Conservation (phyloP, 768 basidiomycete genomes). For the Pisolithus albus region DNA sequence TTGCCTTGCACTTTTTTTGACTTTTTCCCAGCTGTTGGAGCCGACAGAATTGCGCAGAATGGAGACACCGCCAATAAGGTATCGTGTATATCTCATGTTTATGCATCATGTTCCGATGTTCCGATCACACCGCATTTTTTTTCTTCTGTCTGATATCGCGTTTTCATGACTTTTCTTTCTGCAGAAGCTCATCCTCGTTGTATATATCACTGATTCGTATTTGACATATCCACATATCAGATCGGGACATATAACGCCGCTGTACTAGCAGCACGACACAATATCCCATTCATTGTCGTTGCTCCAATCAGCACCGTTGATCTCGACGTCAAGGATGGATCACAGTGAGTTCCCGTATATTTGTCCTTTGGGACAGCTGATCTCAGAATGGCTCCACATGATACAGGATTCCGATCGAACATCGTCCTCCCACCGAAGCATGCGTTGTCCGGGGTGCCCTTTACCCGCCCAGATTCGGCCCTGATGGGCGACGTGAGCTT, state of each 20-base stretch:
- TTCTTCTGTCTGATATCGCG: not conserved
- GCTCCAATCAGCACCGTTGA: constrained; percentile 93
- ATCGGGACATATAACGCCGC: constrained; percentile 97
- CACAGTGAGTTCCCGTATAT: constrained; percentile 33
- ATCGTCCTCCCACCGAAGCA: constrained; percentile 81
- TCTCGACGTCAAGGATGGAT: constrained; percentile 65
- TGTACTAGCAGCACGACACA: constrained; percentile 80
- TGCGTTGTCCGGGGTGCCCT: constrained; percentile 80
- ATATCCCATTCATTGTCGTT: constrained; percentile 87
- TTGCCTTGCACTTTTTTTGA: not conserved
- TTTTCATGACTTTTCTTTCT: not conserved
- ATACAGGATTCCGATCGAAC: constrained; percentile 82
- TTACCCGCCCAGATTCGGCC: constrained; percentile 41
- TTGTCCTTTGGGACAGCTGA: not conserved
- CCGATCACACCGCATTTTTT: not conserved
- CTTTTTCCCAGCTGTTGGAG: constrained; percentile 59
- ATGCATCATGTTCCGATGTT: constrained; percentile 4
- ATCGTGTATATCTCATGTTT: not conserved
- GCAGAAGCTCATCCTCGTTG: not conserved
- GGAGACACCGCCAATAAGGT: constrained; percentile 98
- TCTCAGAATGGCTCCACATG: not conserved
- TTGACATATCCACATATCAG: constrained; percentile 17
- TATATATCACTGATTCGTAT: not conserved
- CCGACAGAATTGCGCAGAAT: constrained; percentile 84
- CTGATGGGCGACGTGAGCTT: constrained; percentile 47